phyloP scores from a whole-genome alignment of 768 basidiomycete genomes.

The Rhodocollybia butyracea region DNA sequence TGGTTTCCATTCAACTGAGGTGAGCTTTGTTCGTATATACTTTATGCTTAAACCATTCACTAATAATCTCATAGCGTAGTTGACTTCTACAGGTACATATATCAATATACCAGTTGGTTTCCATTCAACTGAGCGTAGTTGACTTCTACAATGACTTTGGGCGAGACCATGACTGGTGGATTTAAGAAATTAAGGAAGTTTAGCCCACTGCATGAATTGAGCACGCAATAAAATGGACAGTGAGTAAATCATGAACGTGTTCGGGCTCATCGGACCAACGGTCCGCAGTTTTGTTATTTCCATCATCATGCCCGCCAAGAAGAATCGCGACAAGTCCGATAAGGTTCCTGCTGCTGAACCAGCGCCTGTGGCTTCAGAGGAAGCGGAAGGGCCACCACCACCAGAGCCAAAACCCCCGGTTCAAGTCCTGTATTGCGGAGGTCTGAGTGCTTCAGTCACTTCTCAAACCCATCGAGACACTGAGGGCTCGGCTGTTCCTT shows the following conservation, averaged over 20 bases:
- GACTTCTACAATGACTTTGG: too few species aligned
- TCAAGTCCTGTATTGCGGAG: constrained; percentile 63
- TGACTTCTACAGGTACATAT: too few species aligned
- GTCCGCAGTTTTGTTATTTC: neutral
- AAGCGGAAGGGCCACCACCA: constrained; percentile 29
- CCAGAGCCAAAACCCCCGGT: constrained; percentile 54
- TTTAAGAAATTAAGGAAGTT: too few species aligned
- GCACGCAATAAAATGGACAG: too few species aligned
- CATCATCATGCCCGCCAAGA: constrained; percentile 10
- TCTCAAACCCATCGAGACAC: neutral
- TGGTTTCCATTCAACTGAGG: too few species aligned
- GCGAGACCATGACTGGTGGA: too few species aligned
- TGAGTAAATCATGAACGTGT: neutral
- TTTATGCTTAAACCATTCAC: too few species aligned
- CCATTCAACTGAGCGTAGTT: too few species aligned
- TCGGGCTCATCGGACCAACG: neutral
- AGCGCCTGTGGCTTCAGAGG: constrained; percentile 21
- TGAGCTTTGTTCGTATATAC: too few species aligned
- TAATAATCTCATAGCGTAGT: too few species aligned
- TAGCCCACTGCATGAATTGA: too few species aligned
- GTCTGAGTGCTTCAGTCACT: constrained; percentile 28
- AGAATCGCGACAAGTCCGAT: constrained; percentile 10
- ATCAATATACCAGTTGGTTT: too few species aligned
- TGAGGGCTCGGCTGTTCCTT: constrained; percentile 2
- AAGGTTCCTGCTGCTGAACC: constrained; percentile 20